Base-by-base conservation (phyloP, 2,329 filamentous ascomycete species). In the Trichoderma endophyticum region DNA sequence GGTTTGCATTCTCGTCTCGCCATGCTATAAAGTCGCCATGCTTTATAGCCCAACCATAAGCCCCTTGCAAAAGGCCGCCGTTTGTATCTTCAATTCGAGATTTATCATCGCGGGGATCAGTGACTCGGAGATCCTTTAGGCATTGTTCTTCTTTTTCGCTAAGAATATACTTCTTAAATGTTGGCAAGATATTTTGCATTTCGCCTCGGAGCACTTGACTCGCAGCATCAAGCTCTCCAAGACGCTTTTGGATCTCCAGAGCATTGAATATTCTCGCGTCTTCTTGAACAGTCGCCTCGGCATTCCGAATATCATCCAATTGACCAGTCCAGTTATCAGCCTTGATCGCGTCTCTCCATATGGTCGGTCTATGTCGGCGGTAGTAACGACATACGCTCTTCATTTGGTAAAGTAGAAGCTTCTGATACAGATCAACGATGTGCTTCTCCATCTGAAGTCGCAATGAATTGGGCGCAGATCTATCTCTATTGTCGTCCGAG, bases 41-140 rank as follows among this genome's bases (percentile, higher is more conserved):
- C 0, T 77, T 70, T 6, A 82, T 76, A 18, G 83, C 75, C 82
- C 81, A 83, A 12, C 6, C 5, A 71, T 80, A 82, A 0, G 75
- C 77, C 14, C 80, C 81, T 9, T 39, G 7, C 0, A 82, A 73
- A 0, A 83, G 73, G 9, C 77, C 78, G 7, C 80, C 82, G 56
- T 82, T 83, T 0, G 74, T 78, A 1, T 75, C 26, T 66, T 82
- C 75, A 57, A 84, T 81, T 26, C 79, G 78, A 1, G 15, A 65
- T 65, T 81, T 83, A 66, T 83, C 80, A 28, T 75, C n/a, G 15
- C 70, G 60, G 4, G 80, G 78, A 48, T 81, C 75, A 5, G 78
- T 81, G 0, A 73, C 15, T 2, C 61, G 62, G 30, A 80, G 51
- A 57, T 76, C 75, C 21, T 63, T 26, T 0, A 79, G 70, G 69